Evolutionary conservation across 2,329 filamentous ascomycete species (phyloP).

Genomic region (Fusarium tuaranense): DNA sequence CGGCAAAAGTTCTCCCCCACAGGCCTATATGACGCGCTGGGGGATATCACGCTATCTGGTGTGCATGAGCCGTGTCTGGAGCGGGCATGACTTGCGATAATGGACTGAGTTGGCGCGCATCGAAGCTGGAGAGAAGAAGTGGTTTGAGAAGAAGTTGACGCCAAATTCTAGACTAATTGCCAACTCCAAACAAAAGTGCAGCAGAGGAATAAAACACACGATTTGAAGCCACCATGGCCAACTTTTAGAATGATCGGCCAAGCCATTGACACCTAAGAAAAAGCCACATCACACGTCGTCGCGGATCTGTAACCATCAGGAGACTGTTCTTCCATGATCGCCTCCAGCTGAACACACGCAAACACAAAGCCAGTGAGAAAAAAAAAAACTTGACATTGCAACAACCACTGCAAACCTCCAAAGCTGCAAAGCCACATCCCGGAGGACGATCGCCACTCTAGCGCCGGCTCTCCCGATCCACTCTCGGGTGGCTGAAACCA

Average conservation of each 20-base stretch:
- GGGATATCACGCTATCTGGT: neutral
- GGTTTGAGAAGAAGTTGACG: neutral
- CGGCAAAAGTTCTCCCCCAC: neutral
- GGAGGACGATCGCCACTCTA: conserved; percentile 13
- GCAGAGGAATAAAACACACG: neutral
- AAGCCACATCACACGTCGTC: neutral
- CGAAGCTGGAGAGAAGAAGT: neutral
- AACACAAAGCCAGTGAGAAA: neutral
- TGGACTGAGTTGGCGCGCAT: neutral
- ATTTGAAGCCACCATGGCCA: neutral
- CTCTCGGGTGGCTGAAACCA: conserved; percentile 9
- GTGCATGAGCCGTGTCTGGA: neutral
- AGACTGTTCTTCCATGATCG: neutral
- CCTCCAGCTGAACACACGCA: neutral
- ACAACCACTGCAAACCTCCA: neutral
- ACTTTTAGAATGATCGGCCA: neutral
- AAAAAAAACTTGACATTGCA: neutral
- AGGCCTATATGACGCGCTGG: neutral
- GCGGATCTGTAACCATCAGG: neutral
- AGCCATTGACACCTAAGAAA: neutral
- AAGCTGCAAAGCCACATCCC: neutral
- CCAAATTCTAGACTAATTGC: neutral
- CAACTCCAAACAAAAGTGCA: neutral
- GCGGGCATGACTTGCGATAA: neutral
- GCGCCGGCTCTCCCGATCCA: neutral